Evolutionary conservation across 2,329 filamentous ascomycete species (phyloP).

Genomic region (Hymenotorrendiella dingleyae): DNA sequence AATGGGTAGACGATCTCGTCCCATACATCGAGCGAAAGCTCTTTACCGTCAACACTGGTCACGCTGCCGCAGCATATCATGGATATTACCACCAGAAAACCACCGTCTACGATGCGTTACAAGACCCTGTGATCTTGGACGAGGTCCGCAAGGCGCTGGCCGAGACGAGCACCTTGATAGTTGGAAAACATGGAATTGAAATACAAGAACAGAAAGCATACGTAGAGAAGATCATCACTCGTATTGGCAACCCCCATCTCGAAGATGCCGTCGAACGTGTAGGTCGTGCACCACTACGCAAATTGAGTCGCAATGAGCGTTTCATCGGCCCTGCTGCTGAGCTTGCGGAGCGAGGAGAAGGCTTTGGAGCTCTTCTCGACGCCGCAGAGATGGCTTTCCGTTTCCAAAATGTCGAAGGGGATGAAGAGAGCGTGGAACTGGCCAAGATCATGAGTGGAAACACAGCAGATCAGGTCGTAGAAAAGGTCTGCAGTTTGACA

Average conservation of each 20-base stretch:
- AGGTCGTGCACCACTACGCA: conserved; percentile 87
- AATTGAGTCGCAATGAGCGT: conserved; percentile 90
- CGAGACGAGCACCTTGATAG: conserved; percentile 83
- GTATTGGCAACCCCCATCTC: conserved; percentile 89
- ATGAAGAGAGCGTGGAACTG: conserved; percentile 83
- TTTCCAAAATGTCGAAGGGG: conserved; percentile 90
- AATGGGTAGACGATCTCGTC: conserved; percentile 85
- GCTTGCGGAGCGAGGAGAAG: conserved; percentile 74
- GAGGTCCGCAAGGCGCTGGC: conserved; percentile 74
- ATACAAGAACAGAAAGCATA: conserved; percentile 75
- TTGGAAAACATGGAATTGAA: conserved; percentile 77
- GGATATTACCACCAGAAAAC: conserved; percentile 80
- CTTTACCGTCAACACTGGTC: conserved; percentile 97
- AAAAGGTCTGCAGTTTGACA: conserved; percentile 76
- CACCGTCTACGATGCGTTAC: conserved; percentile 84
- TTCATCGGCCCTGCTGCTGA: conserved; percentile 90
- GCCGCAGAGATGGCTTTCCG: conserved; percentile 88
- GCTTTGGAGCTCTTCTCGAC: conserved; percentile 67
- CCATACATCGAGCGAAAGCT: conserved; percentile 99
- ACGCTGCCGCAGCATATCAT: conserved; percentile 94
- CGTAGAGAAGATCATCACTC: conserved; percentile 83
- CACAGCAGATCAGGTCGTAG: conserved; percentile 67
- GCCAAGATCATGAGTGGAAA: conserved; percentile 77
- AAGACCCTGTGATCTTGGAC: conserved; percentile 71
- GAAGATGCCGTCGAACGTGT: conserved; percentile 94